Conservation (phyloP, 1,139 yeast species). For the Protomyces pachydermus region DNA sequence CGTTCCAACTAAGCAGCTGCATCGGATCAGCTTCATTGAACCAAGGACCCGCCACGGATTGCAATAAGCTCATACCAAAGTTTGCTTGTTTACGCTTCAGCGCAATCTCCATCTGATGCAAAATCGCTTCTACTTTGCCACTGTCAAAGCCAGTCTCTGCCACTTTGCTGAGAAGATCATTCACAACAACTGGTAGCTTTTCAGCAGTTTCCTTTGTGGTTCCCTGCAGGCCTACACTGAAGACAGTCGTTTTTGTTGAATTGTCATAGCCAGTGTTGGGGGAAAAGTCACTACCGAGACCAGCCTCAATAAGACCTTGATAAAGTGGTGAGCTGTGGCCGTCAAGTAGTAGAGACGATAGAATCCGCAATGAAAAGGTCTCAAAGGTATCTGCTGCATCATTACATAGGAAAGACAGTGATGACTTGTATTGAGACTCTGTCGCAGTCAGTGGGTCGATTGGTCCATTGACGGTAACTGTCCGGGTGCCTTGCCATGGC, state of each 20-base stretch:
- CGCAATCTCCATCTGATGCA: slow-evolving; percentile 79
- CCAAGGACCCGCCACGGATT: slow-evolving; percentile 76
- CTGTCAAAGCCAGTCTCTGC: slow-evolving; percentile 48
- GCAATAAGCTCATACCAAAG: slow-evolving; percentile 76
- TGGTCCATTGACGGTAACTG: slow-evolving; percentile 60
- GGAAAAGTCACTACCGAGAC: slow-evolving; percentile 78
- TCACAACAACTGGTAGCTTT: slow-evolving; percentile 49
- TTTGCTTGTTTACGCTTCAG: slow-evolving; percentile 86
- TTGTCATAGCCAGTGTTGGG: slow-evolving; percentile 86
- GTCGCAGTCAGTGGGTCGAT: slow-evolving; percentile 73
- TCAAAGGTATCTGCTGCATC: slow-evolving; percentile 64
- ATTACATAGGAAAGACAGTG: slow-evolving; percentile 85
- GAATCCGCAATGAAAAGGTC: slow-evolving; percentile 64
- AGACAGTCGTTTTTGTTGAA: slow-evolving; percentile 69
- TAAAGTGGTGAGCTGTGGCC: slow-evolving; percentile 91
- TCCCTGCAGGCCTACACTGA: slow-evolving; percentile 84
- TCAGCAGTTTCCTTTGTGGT: slow-evolving; percentile 44
- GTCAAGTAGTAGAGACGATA: slow-evolving; percentile 70
- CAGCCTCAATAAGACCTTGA: slow-evolving; percentile 75
- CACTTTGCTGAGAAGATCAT: slow-evolving; percentile 40
- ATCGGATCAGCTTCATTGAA: slow-evolving; percentile 72
- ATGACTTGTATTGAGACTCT: slow-evolving; percentile 67
- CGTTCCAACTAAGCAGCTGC: slow-evolving; percentile 60
- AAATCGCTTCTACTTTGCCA: slow-evolving; percentile 69
- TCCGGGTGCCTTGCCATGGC: slow-evolving; percentile 40